Base-by-base conservation (phyloP, 1,284 basidiomycete genomes). In the Ustilago tritici region DNA sequence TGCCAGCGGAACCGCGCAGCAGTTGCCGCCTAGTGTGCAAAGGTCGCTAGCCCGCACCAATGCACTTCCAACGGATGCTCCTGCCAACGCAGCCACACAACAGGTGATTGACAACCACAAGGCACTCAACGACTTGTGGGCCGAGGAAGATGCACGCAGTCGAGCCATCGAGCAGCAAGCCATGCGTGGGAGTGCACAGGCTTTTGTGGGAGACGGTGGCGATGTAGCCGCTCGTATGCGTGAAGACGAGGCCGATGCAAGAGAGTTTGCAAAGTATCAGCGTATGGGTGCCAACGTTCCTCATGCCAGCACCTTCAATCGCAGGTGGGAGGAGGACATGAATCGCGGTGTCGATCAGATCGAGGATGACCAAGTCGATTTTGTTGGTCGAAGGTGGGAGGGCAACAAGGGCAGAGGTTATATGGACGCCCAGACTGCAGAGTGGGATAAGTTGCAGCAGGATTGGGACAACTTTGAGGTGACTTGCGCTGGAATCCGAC, bases 381-480 rank as follows among this genome's bases (percentile, higher is more conserved):
- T 87, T 76, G 87, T 86, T 57, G 81, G 86, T 54, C 77, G 83
- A 31, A 65, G 65, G 41, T 77, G 81, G 81, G 59, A 76, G 40
- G 83, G 84, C 10, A 63, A 56, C 14, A 62, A 79, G 46, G 83
- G 84, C 2, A 57, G 65, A 32, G 84, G 84, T 12, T 69, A 66
- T 14, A 59, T 57, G 4, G 69, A 78, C 17, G 76, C 81, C 14
- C 87, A 87, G 63, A 81, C 82, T 35, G 80, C 70, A 32, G 90
- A 91, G 74, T 93, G 92, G 92, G 88, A 89, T 60, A 85, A 87
- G 57, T 84, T 98, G 76, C 94, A 96, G 86, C 85, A 88, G 14
- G 92, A 93, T 75, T 97, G 94, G 95, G 94, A 97, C 76, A 74
- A 73, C 43, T 83, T 77, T 38, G 76, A 80, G 53, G 81, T 80